Percentiles rank a stretch among this genome's conserved stretches.
Evolutionary conservation across 257 asterid genomes (phyloP).

Genomic region (Przewalskia tangutica): DNA sequence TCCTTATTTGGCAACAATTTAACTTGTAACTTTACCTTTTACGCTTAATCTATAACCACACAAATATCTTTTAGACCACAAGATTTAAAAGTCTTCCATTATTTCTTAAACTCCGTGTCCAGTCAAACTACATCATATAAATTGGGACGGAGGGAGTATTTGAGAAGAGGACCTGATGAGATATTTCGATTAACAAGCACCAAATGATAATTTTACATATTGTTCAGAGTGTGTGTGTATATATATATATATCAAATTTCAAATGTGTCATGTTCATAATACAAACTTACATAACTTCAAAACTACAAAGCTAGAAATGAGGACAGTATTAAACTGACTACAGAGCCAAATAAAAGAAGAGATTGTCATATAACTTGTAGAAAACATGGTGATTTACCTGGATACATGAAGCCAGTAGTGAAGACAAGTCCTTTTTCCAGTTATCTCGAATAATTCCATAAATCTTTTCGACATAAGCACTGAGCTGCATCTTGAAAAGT

Average conservation of each 20-base stretch:
- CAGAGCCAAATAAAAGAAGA: neutral
- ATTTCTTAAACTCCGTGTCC: no score
- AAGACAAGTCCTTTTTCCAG: constrained; percentile 50
- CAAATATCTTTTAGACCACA: no score
- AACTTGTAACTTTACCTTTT: no score
- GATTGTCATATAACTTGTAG: neutral
- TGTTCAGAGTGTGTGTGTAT: neutral
- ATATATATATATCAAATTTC: neutral
- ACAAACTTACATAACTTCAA: neutral
- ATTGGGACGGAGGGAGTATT: neutral
- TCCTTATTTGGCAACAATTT: no score
- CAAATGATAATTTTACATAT: neutral
- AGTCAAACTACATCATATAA: no score
- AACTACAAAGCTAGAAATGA: neutral
- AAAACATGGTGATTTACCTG: constrained; percentile 29
- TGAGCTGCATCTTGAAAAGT: constrained; percentile 83
- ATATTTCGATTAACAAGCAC: neutral
- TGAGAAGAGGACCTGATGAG: neutral
- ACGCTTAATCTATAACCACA: no score
- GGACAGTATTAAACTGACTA: neutral
- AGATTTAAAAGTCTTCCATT: no score
- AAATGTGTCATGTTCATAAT: neutral
- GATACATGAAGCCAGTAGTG: constrained; percentile 47
- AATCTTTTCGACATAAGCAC: constrained; percentile 78
- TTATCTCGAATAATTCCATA: constrained; percentile 80